phyloP scores from a whole-genome alignment of 2,329 filamentous ascomycete genomes.

The Metarhizium brunneum region DNA sequence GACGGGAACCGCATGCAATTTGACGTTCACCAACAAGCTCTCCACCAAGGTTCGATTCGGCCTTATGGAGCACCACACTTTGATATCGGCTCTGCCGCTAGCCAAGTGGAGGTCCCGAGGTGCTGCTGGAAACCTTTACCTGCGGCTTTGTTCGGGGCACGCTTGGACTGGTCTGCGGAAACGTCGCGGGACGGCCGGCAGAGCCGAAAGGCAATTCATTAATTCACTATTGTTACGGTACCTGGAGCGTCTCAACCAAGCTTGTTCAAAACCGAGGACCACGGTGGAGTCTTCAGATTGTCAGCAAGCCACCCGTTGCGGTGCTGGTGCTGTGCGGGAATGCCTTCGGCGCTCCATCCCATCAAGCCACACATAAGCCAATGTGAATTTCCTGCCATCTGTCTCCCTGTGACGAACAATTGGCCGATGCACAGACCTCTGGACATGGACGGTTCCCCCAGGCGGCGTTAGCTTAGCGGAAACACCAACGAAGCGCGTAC shows the following conservation, averaged over 20 bases:
- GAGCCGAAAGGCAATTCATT: not conserved
- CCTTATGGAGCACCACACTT: not conserved
- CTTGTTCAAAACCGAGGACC: not conserved
- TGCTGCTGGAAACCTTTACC: no score
- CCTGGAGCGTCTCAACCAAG: not conserved
- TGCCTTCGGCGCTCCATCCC: not conserved
- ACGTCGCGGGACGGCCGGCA: not conserved
- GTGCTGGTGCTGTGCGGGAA: not conserved
- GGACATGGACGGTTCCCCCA: not conserved
- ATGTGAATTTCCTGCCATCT: not conserved
- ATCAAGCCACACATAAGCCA: not conserved
- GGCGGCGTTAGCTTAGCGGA: not conserved
- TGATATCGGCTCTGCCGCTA: no score
- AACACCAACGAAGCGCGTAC: not conserved
- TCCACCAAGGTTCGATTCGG: not conserved
- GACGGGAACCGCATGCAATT: not conserved
- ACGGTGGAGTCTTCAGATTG: not conserved
- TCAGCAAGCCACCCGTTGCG: not conserved
- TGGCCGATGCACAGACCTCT: constrained; percentile 3
- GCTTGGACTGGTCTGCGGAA: not conserved
- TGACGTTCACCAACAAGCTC: not conserved
- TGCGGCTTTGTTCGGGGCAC: not conserved
- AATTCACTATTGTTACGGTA: not conserved
- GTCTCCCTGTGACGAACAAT: not conserved
- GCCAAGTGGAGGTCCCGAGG: not conserved